phyloP scores from a whole-genome alignment of 345 rosid species.

The Cardamine resedifolia region DNA sequence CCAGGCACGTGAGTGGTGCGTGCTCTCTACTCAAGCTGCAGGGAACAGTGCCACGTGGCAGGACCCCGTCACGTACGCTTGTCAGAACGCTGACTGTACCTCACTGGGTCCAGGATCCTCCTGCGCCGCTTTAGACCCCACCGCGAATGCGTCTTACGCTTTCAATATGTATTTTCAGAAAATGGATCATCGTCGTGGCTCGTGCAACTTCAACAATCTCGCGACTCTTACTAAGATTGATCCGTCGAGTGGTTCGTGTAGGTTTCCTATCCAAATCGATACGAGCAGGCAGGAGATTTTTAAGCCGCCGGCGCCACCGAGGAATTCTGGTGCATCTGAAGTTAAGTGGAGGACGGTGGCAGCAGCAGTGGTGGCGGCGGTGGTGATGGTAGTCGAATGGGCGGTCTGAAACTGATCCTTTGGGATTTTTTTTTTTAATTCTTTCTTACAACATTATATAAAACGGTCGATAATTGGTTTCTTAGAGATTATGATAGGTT shows the following conservation, averaged over 20 bases:
- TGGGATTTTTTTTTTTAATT: not conserved
- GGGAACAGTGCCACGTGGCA: conserved; percentile 16
- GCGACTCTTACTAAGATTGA: conserved; percentile 45
- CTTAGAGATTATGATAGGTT: not conserved
- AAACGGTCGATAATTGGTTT: not conserved
- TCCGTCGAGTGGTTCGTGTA: conserved; percentile 56
- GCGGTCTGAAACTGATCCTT: conserved; percentile 6
- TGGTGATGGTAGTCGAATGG: not conserved
- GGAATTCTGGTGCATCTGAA: conserved; percentile 11
- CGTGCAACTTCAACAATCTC: conserved; percentile 49
- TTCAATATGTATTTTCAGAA: conserved; percentile 74
- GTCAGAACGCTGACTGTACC: conserved; percentile 70
- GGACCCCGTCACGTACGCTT: conserved; percentile 44
- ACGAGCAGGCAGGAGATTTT: conserved; percentile 38
- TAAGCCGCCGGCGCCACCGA: conserved; percentile 24
- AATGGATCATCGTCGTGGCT: conserved; percentile 57
- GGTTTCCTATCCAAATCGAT: conserved; percentile 66
- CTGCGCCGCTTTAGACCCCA: conserved; percentile 46
- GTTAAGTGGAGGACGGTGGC: not conserved
- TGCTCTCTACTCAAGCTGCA: conserved; percentile 50
- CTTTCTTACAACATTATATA: not conserved
- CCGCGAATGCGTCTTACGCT: conserved; percentile 69
- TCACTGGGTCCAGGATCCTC: conserved; percentile 60
- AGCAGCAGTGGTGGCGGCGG: not conserved
- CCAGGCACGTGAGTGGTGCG: conserved; percentile 67